Evolutionary conservation across 2,329 filamentous ascomycete species (phyloP).

Genomic region (Didymellaceae sp.): DNA sequence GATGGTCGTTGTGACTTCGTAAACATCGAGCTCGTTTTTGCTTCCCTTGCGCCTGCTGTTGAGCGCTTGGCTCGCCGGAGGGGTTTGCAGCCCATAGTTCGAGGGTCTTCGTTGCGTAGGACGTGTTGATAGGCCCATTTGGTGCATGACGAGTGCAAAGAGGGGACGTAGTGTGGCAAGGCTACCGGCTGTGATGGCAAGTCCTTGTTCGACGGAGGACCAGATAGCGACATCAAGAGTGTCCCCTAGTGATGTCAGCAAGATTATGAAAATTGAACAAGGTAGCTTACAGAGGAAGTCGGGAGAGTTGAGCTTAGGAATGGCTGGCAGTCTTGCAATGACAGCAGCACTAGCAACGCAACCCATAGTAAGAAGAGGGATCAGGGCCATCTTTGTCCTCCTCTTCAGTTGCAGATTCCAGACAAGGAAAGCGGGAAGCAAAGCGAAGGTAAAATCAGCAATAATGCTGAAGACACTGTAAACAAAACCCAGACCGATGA

Average conservation of each 20-base stretch:
- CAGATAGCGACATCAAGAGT: slow-evolving; percentile 48
- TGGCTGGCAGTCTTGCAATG: slow-evolving; percentile 39
- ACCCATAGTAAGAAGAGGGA: slow-evolving; percentile 58
- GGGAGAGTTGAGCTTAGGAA: slow-evolving; percentile 34
- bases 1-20: slow-evolving; percentile 26
- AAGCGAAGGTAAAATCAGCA: slow-evolving; percentile 57
- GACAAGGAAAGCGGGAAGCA: slow-evolving; percentile 59
- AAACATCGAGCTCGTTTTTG: slow-evolving; percentile 29
- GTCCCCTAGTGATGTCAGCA: slow-evolving; percentile 27
- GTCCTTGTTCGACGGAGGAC: slow-evolving; percentile 46
- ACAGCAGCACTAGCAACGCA: slow-evolving; percentile 51
- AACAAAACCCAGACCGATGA: slow-evolving; percentile 52
- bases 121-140: slow-evolving; percentile 34
- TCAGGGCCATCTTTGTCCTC: slow-evolving; percentile 58
- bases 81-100: slow-evolving; percentile 28
- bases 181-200: slow-evolving; percentile 46
- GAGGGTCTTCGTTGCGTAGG: slow-evolving; percentile 30
- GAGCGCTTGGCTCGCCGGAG: slow-evolving; percentile 18
- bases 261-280: not conserved
- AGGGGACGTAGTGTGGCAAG: slow-evolving; percentile 47
- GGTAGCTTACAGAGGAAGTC: slow-evolving; percentile 43
- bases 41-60: slow-evolving; percentile 23
- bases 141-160: slow-evolving; percentile 33
- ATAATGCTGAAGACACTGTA: slow-evolving; percentile 57
- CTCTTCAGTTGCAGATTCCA: slow-evolving; percentile 59